Evolutionary conservation across 208 protist species (phyloP).

Genomic region (Crithidia thermophila): DNA sequence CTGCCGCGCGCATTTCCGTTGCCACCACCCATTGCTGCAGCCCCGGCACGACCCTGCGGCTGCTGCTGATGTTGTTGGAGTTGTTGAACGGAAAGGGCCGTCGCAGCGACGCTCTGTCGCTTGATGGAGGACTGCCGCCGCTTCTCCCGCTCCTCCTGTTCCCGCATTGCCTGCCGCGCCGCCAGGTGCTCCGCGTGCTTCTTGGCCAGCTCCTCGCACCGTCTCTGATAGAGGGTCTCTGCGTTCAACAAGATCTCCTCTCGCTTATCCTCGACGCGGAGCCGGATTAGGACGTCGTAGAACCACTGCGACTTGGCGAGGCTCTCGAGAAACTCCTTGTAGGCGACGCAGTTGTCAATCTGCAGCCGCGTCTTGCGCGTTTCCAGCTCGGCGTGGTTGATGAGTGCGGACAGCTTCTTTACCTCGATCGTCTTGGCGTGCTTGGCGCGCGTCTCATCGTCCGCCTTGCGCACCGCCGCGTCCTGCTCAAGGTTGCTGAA

Average conservation of each 20-base stretch:
- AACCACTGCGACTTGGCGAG: conserved; percentile 90
- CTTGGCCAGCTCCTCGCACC: conserved; percentile 28
- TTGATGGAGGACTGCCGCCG: background rate
- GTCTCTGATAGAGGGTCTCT: conserved; percentile 50
- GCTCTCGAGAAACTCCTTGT: conserved; percentile 94
- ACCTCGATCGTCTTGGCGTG: conserved; percentile 94
- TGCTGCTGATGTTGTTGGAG: background rate
- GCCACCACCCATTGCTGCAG: no score
- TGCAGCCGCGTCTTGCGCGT: conserved; percentile 92
- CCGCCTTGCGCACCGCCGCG: conserved; percentile 93
- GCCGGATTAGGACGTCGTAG: conserved; percentile 66
- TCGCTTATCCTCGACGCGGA: conserved; percentile 68
- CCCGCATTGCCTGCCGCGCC: conserved; percentile 3
- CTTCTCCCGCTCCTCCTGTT: conserved; percentile 1
- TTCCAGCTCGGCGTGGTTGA: conserved; percentile 86
- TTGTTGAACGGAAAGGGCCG: background rate
- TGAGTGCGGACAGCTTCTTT: conserved; percentile 95
- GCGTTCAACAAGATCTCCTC: conserved; percentile 61
- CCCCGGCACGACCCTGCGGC: no score
- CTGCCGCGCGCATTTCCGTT: background rate
- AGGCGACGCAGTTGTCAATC: conserved; percentile 90
- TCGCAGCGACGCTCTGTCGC: background rate
- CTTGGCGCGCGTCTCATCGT: conserved; percentile 92
- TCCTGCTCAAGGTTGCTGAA: conserved; percentile 95
- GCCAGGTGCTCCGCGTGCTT: conserved; percentile 14